Base-by-base conservation (phyloP, 2,329 filamentous ascomycete species). In the Fusarium penzigii region DNA sequence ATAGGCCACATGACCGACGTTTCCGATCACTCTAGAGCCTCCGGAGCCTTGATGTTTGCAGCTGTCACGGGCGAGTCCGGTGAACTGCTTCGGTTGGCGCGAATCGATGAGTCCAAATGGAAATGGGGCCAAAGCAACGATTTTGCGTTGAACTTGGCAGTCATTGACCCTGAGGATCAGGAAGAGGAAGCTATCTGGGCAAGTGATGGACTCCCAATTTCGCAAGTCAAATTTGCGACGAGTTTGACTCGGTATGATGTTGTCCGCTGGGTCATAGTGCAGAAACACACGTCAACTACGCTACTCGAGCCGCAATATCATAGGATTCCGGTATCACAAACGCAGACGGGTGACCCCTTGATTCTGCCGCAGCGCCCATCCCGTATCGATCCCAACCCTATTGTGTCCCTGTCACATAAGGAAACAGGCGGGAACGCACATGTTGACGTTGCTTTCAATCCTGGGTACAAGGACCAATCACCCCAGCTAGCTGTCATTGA, bases 401-500 rank as follows among this genome's bases (percentile, higher is more conserved):
- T 88, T 3, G 65, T 83, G 7, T 76, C 72, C 10, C 67, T 91
- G n/a, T 68, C 73, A 1, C 73, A 74, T 13, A 66, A 75, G 3
- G 70, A 79, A 29, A 86, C 82, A 0, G 84, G 81, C 2, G 80
- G 79, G 2, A 72, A 70, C 29, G 65, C 76, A 1, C 85, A 89
- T 61, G 78, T 78, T 0, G 85, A 92, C 68, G 74, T 88, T 3
- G 70, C 81, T 0, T 89, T 92, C 66, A 87, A 86, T 56, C 82
- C 86, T 1, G 69, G 70, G 5, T 64, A 64, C 6, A 58, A 53
- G 16, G 65, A 72, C 52, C 57, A 81, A 72, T 67, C 82, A 76
- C 79, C 83, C 2, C 85, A 88, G 61, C 71, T 92, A 47, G 85
- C 78, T 14, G 74, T 91, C 25, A 75, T 92, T 16, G 86, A 92